Evolutionary conservation across 495 filamentous ascomycete genomes (phyloP), one percentile per base, ranked within the genome.

Genomic region (Cetradonia linearis): DNA sequence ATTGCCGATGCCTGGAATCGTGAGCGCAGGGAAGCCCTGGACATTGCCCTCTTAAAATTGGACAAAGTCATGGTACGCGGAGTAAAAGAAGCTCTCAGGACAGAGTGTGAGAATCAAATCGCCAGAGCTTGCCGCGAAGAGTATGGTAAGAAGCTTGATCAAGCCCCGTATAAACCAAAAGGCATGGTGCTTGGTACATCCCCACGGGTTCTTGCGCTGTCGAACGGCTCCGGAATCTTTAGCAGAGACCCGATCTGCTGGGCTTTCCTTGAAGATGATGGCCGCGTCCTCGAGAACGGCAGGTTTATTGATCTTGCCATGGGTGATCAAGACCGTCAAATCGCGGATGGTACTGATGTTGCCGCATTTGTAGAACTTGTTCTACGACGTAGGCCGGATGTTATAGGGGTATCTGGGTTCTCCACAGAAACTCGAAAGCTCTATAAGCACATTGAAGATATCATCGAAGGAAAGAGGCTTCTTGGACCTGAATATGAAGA

Each of bases 1-100:
- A 78, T 93, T 18, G 94, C 93, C 14, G 94, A 98, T 71, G 86
- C 88, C 5, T 98, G 93, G 93, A 97, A 97, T 62, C 77, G 80
- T 20, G 83, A 91, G 62, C 85, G 93, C 18, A 81, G 84, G 56
- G 91, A 94, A 59, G 86, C 89, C 20, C 69, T 98, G 49, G 88
- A 96, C 65, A 65, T 86, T 49, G 94, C 91, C 11, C 81, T 95
- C 44, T 65, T 71, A 1, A 95, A 91, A 67, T 77, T 98, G n/a
- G 86, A 91, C 61, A 83, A 80, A 63, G 74, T 94, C 61, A 88
- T 97, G 62, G 82, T 86, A 44, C 90, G 89, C 71, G 86, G 87
- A 33, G 89, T 98, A 33, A 96, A 96, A 70, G 93, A 98, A 65
- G 91, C 87, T 58, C 77, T 98, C 56, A 84, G 88, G 62, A 89